A percentile compares a stretch with the other conserved stretches of the same genome.
Conservation (phyloP, 805 yeast genomes). For the Suhomyces sp. region DNA sequence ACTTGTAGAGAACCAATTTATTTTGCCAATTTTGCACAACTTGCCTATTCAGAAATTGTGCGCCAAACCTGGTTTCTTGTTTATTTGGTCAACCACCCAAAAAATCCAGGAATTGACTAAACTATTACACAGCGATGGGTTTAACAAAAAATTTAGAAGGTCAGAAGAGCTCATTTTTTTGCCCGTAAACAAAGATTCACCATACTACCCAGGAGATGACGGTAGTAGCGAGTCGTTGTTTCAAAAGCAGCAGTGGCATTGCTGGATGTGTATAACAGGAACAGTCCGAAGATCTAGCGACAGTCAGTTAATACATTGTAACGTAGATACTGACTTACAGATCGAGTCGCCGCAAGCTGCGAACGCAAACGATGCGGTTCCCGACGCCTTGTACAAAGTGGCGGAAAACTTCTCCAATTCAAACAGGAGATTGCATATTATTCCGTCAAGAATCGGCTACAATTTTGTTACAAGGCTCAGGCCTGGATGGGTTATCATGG, state of each 20-base stretch:
- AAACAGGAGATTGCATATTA: slow-evolving; percentile 76
- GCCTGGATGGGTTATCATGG: slow-evolving; percentile 87
- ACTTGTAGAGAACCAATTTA: slow-evolving; percentile 67
- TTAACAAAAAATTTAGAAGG: slow-evolving; percentile 70
- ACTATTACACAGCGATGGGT: slow-evolving; percentile 47
- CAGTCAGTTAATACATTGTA: slow-evolving; percentile 83
- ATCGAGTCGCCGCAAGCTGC: slow-evolving; percentile 45
- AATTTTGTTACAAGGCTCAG: slow-evolving; percentile 63
- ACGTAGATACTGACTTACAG: slow-evolving; percentile 83
- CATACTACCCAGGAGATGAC: slow-evolving; percentile 60
- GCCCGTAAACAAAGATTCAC: slow-evolving; percentile 63
- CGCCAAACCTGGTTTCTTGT: slow-evolving; percentile 81
- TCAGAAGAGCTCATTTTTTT: slow-evolving; percentile 87
- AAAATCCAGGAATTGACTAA: slow-evolving; percentile 62
- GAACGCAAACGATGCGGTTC: slow-evolving; percentile 36
- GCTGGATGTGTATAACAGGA: slow-evolving; percentile 97
- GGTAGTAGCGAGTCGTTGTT: slow-evolving; percentile 37
- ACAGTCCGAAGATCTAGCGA: slow-evolving; percentile 86
- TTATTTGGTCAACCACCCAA: slow-evolving; percentile 82
- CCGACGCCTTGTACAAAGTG: slow-evolving; percentile 71
- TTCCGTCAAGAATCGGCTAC: slow-evolving; percentile 69
- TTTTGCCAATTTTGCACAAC: slow-evolving; percentile 57
- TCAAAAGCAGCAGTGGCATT: slow-evolving; percentile 87
- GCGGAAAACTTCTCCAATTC: slow-evolving; percentile 89
- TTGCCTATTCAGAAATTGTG: slow-evolving; percentile 73